Evolutionary conservation across 106 monocot genomes (phyloP), one percentile per base, ranked within the genome.

Genomic region (Acorus gramineus): DNA sequence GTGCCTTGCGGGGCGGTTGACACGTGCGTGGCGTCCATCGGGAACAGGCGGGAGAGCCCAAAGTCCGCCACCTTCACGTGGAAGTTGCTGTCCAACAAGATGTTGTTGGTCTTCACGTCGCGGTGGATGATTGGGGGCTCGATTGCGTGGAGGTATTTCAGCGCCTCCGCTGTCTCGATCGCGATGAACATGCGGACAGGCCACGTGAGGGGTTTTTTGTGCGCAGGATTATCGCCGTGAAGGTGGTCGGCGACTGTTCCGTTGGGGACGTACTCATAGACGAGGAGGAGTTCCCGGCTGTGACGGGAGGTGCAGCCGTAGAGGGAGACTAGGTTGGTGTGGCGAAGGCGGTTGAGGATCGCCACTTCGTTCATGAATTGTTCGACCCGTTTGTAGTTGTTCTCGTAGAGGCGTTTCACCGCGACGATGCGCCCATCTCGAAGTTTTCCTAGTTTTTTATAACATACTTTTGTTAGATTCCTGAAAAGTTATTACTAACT

Each of bases 21-120:
- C 5, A 71, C 71, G 14, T 71, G 71, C 8, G 62, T 63, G 7
- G 55, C 62, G 2, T 46, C 54, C 14, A 47, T 12, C 47, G 71
- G 71, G 47, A 63, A 71, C 48, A 55, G 14, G 11, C 71, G 62
- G 28, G 71, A 71, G 47, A 71, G 54, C 6, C 71, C 71, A 8
- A 71, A 71, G 3, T 71, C 71, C 0, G 53, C 71, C 1, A 28
- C 71, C 12, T 71, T 71, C 7, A 71, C 71, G 10, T 49, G 55
- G 63, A 62, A 71, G 14, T 28, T 11, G 47, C 56, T 9, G 62
- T 71, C 71, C 14, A 71, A 48, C 12, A 71, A n/a, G 63, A 71
- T 71, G 71, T 71, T 71, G 54, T 56, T 71, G 55, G 71, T 71
- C 63, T 71, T 71, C 42, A 71, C 56, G 44, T 71, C 71, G 8